phyloP scores from a whole-genome alignment of 2,329 filamentous ascomycete genomes.

The Sclerotinia glacialis region DNA sequence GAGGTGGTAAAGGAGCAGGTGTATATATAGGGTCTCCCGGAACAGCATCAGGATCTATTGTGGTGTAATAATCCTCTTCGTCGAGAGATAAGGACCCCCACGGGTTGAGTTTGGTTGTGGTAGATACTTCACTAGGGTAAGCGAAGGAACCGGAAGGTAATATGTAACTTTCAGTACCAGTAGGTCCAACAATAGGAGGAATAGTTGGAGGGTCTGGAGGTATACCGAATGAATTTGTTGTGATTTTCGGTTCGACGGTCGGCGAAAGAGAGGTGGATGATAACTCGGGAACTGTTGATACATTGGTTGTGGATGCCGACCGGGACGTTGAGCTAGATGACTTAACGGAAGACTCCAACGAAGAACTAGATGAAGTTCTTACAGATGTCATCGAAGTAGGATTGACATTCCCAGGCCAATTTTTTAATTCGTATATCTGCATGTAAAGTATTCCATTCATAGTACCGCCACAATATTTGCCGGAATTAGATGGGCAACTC shows the following conservation, averaged over 20 bases:
- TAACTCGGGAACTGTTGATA: neutral
- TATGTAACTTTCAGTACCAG: neutral
- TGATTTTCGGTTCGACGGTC: neutral
- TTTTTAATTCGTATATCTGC: conserved; percentile 12
- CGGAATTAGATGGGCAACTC: neutral
- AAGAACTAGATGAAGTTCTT: neutral
- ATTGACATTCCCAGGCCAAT: neutral
- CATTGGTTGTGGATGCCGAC: neutral
- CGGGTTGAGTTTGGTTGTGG: neutral
- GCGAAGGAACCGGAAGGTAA: neutral
- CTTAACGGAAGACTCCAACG: neutral
- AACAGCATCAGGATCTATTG: too few species aligned
- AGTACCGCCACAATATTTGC: conserved; percentile 2
- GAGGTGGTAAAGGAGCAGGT: too few species aligned
- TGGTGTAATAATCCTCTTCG: neutral
- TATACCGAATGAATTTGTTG: neutral
- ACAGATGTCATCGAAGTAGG: neutral
- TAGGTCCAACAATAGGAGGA: neutral
- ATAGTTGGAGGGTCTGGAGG: conserved; percentile 1
- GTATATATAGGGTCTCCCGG: too few species aligned
- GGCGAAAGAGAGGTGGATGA: neutral
- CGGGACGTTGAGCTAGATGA: neutral
- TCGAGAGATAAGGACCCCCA: neutral
- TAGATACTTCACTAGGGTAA: neutral
- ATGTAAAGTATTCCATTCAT: neutral